phyloP scores from a whole-genome alignment of 2,329 filamentous ascomycete genomes.

The Cadophora sp. region DNA sequence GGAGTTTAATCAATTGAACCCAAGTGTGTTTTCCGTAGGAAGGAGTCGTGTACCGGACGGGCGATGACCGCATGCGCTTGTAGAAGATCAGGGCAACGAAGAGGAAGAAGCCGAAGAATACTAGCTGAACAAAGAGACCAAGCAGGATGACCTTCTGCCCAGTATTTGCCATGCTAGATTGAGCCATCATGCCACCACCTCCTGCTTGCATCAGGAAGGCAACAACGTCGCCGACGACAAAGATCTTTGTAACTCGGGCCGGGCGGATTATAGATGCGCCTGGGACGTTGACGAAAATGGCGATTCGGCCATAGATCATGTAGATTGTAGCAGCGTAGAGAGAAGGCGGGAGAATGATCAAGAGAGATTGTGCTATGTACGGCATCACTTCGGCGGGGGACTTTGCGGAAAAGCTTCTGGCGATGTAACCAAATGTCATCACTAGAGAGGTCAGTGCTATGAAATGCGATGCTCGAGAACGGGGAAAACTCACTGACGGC shows the following conservation, averaged over 20 bases:
- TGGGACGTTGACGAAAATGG: constrained; percentile 31
- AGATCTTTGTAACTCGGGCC: constrained; percentile 58
- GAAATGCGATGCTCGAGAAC: background rate
- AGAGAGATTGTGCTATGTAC: constrained; percentile 37
- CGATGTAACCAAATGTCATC: constrained; percentile 35
- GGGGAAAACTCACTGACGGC: constrained; percentile 22
- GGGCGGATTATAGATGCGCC: constrained; percentile 47
- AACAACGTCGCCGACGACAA: constrained; percentile 60
- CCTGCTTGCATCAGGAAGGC: constrained; percentile 58
- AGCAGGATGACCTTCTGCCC: constrained; percentile 51
- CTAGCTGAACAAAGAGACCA: no score
- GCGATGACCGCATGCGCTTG: no score
- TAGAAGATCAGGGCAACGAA: no score
- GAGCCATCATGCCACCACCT: constrained; percentile 33
- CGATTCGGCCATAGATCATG: constrained; percentile 42
- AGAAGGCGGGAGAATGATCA: constrained; percentile 42
- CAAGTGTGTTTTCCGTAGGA: no score
- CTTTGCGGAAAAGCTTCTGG: constrained; percentile 29
- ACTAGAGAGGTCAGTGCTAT: constrained; percentile 22
- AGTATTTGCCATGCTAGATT: constrained; percentile 27
- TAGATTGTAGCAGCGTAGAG: constrained; percentile 44
- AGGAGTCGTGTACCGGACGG: no score
- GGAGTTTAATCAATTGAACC: no score
- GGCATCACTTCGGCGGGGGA: constrained; percentile 44
- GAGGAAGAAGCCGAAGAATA: no score